Percentiles rank a stretch among this genome's conserved stretches.
Evolutionary conservation across 257 asterid genomes (phyloP).

Genomic region (Ehretia macrophylla): DNA sequence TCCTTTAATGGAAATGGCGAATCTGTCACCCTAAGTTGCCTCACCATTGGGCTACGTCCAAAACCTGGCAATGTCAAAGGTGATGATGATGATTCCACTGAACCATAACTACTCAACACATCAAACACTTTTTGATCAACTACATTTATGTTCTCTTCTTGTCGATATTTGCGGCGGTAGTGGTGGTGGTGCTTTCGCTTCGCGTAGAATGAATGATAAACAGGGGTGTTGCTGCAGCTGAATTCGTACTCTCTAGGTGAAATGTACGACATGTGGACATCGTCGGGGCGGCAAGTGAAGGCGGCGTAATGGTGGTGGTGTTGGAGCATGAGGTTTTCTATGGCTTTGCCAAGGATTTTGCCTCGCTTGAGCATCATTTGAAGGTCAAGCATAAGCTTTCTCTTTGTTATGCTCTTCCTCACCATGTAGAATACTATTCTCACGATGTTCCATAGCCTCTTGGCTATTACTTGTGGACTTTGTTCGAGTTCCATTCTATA

Average conservation of each 20-base stretch:
- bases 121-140: constrained; percentile 21
- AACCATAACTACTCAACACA: constrained; percentile 11
- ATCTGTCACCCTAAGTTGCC: constrained; percentile 45
- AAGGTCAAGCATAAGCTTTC: constrained; percentile 27
- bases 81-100: constrained; percentile 14
- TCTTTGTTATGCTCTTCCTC: constrained; percentile 32
- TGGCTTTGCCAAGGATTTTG: constrained; percentile 33
- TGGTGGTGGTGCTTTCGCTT: neutral
- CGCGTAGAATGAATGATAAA: too few relatives aligned
- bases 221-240: constrained; percentile 42
- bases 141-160: constrained; percentile 10
- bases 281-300: constrained; percentile 27
- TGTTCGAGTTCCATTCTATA: constrained; percentile 30
- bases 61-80: constrained; percentile 32
- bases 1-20: constrained; percentile 44
- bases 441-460: constrained; percentile 29
- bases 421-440: constrained; percentile 31
- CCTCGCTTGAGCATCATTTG: constrained; percentile 24
- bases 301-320: constrained; percentile 26
- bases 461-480: constrained; percentile 14
- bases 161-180: neutral
- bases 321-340: constrained; percentile 24
- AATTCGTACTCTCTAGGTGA: constrained; percentile 37
- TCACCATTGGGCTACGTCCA: constrained; percentile 34
- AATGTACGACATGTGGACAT: constrained; percentile 22